Evolutionary conservation across 2,329 filamentous ascomycete species (phyloP).

Genomic region (Xylogone sp.): DNA sequence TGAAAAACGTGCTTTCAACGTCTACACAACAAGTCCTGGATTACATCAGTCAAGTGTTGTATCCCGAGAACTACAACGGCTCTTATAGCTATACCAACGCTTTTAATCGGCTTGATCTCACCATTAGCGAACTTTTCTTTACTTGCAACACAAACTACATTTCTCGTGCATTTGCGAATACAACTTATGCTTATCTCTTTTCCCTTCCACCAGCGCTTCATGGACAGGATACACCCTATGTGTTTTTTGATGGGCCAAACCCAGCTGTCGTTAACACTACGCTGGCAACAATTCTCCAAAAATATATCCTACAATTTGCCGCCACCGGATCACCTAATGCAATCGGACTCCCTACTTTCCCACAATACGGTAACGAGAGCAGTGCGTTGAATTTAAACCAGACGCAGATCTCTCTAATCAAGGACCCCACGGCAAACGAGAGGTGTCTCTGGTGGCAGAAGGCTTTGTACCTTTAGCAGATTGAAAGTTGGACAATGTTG

Average conservation of each 20-base stretch:
- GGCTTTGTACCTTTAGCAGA: slow-evolving; percentile 9
- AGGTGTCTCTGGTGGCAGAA: slow-evolving; percentile 32
- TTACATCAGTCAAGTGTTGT: background rate
- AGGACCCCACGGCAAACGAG: slow-evolving; percentile 23
- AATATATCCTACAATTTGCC: slow-evolving; percentile 32
- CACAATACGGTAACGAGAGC: slow-evolving; percentile 14
- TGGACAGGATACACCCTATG: slow-evolving; percentile 43
- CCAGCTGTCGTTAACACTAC: slow-evolving; percentile 20
- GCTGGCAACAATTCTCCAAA: slow-evolving; percentile 31
- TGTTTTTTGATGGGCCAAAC: slow-evolving; percentile 37
- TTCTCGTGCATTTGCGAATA: slow-evolving; percentile 37
- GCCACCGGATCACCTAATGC: slow-evolving; percentile 28
- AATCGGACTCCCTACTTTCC: slow-evolving; percentile 15
- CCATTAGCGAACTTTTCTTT: slow-evolving; percentile 38
- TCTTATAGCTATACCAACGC: slow-evolving; percentile 22
- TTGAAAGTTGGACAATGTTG: no score
- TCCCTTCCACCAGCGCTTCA: slow-evolving; percentile 46
- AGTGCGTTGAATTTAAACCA: slow-evolving; percentile 9
- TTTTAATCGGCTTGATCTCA: slow-evolving; percentile 35
- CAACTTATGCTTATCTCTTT: slow-evolving; percentile 48
- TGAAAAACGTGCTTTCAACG: background rate
- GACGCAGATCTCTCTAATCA: slow-evolving; percentile 10
- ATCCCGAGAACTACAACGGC: slow-evolving; percentile 2
- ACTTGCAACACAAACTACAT: slow-evolving; percentile 48
- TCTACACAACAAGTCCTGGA: background rate